Evolutionary conservation across 2,329 filamentous ascomycete genomes (phyloP), one percentile per base, ranked within the genome.

Genomic region (Fusarium decemcellulare): DNA sequence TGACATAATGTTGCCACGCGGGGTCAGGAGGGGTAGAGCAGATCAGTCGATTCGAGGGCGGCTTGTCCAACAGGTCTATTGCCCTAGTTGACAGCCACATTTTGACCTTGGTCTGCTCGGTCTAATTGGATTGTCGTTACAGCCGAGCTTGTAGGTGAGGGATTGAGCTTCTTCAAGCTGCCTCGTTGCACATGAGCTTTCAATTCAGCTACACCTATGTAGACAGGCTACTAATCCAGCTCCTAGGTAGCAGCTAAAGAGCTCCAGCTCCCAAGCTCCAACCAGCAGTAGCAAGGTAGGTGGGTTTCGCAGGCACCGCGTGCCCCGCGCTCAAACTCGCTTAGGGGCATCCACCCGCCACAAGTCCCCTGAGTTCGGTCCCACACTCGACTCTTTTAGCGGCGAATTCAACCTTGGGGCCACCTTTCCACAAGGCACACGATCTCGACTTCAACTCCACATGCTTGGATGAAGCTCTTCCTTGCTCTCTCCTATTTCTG

Each of bases 351-450:
- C 58, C 46, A 69, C 57, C 53, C 58, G 34, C 60, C 46, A 50
- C 43, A 63, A 39, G 61, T 58, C 67, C 72, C 65, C 67, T 67
- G 59, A 74, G 61, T 67, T 58, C 44, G 37, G 66, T 70, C 75
- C 76, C 76, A 74, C 72, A 75, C 43, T 71, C 67, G 55, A 56
- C 59, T 42, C 62, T 53, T 54, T 59, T 66, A 72, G 68, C 47
- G 65, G 72, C 72, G 58, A 66, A 65, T 73, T 75, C 63, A 64
- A 29, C 44, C 62, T 74, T 74, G 57, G 75, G 76, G 77, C 77
- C 78, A 80, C 78, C 73, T 80, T 79, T 73, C 77, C 75, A 72
- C 65, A 77, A 77, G 60, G 73, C 70, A 77, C 75, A 74, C 75
- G 73, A 76, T 68, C 67, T 72, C 37, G 46, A 59, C 51, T 48